Conservation (phyloP, 2,329 filamentous ascomycete species). For the Penicillium rolfsii region DNA sequence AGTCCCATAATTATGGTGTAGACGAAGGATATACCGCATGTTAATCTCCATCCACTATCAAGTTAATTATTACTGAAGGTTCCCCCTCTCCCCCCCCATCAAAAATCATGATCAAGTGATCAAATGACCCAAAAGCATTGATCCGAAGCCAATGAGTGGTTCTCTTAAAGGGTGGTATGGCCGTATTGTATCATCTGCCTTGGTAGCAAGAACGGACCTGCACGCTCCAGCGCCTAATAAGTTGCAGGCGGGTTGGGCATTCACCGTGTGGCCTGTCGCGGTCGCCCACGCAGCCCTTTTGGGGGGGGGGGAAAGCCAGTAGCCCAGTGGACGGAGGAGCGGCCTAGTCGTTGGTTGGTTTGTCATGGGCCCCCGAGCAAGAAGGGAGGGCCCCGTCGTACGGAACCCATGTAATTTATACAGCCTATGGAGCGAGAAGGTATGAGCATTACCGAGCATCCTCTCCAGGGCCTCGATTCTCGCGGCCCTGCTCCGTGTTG, state of each 20-base stretch:
- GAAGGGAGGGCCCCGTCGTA: not conserved
- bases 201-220: not conserved
- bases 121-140: not conserved
- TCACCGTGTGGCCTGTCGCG: constrained; percentile 15
- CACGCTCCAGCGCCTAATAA: constrained; percentile 7
- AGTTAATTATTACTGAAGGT: not conserved
- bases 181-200: constrained; percentile 2
- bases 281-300: constrained; percentile 14
- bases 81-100: not conserved
- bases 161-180: not conserved
- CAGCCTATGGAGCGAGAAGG: not conserved
- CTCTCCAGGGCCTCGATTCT: not conserved
- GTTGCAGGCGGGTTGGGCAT: constrained; percentile 19
- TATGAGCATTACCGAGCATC: not conserved
- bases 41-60: not conserved
- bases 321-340: not conserved
- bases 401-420: not conserved
- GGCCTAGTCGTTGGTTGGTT: not conserved
- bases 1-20: not conserved
- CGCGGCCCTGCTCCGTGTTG: not conserved
- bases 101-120: constrained; percentile 5
- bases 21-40: not conserved
- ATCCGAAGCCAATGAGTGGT: not conserved
- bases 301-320: too few relatives aligned
- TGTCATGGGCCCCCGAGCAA: not conserved